Percentiles rank a stretch among this genome's conserved stretches.
phyloP scores from a whole-genome alignment of 2,329 filamentous ascomycete species.

The Epichloe coenophiala region DNA sequence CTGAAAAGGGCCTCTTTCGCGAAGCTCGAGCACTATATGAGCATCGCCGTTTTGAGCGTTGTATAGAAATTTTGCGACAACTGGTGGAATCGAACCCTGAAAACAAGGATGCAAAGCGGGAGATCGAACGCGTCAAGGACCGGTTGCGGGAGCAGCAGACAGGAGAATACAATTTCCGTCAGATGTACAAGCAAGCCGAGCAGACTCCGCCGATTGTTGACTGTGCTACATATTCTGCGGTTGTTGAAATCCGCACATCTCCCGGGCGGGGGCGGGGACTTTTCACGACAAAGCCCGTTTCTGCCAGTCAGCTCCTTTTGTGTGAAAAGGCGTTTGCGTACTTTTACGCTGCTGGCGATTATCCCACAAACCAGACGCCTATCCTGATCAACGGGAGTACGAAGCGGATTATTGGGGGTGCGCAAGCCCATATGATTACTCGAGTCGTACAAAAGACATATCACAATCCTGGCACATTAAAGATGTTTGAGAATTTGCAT shows the following conservation, averaged over 20 bases:
- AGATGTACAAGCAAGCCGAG: neutral
- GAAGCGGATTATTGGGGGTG: conserved; percentile 16
- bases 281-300: conserved; percentile 33
- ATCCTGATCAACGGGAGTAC: conserved; percentile 19
- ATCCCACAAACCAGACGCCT: neutral
- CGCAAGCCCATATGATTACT: conserved; percentile 26
- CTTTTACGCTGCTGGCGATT: conserved; percentile 15
- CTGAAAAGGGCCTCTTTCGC: conserved; percentile 31
- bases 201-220: conserved; percentile 20
- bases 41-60: conserved; percentile 24
- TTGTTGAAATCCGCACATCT: conserved; percentile 27
- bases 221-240: conserved; percentile 29
- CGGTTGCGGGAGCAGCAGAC: conserved; percentile 25
- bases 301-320: conserved; percentile 36
- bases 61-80: conserved; percentile 18
- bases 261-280: conserved; percentile 32
- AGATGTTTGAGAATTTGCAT: conserved; percentile 23
- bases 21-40: conserved; percentile 31
- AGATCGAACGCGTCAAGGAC: conserved; percentile 11
- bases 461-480: conserved; percentile 21
- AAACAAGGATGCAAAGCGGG: neutral
- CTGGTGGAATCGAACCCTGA: neutral
- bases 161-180: conserved; percentile 25
- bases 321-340: conserved; percentile 43
- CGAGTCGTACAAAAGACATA: conserved; percentile 31